Evolutionary conservation across 2,329 filamentous ascomycete genomes (phyloP).

Genomic region (Zopfia rhizophila): DNA sequence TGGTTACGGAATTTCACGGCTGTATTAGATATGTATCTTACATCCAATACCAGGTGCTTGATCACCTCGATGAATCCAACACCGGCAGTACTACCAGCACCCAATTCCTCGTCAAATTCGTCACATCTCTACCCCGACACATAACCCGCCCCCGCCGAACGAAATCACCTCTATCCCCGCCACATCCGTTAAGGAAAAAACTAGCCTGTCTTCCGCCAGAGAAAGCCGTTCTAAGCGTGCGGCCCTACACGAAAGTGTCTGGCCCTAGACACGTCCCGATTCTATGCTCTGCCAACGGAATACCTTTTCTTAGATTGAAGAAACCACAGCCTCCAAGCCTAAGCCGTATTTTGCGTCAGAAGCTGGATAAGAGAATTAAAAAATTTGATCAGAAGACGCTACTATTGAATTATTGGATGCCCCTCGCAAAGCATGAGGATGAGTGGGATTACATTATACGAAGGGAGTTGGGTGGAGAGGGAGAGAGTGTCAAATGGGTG

Average conservation of each 20-base stretch:
- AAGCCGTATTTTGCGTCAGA: constrained; percentile 66
- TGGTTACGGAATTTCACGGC: not conserved
- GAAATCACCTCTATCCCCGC: constrained; percentile 9
- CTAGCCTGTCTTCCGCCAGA: constrained; percentile 49
- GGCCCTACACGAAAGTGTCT: constrained; percentile 60
- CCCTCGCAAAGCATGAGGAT: constrained; percentile 57
- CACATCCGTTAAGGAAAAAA: constrained; percentile 27
- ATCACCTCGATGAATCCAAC: constrained; percentile 55
- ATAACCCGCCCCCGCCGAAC: constrained; percentile 28
- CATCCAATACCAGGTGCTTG: constrained; percentile 47
- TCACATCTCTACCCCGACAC: constrained; percentile 54
- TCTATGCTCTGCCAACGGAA: constrained; percentile 64
- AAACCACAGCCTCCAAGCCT: constrained; percentile 73
- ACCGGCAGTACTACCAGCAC: constrained; percentile 41
- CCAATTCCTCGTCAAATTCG: constrained; percentile 34
- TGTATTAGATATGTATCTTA: not conserved
- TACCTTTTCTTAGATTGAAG: constrained; percentile 73
- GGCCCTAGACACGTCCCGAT: constrained; percentile 69
- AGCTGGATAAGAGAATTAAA: constrained; percentile 57
- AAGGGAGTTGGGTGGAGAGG: constrained; percentile 22
- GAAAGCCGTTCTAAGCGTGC: constrained; percentile 60
- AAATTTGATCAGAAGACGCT: constrained; percentile 53
- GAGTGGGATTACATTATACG: constrained; percentile 58
- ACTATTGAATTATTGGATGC: constrained; percentile 55
- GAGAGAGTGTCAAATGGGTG: constrained; percentile 41